A percentile compares a stretch with the other conserved stretches of the same genome.
These are phyloP conservation scores for Colletotrichum siamense DNA, from an alignment of 2,329 filamentous ascomycete species.

Conservation along the genomic window DNA sequence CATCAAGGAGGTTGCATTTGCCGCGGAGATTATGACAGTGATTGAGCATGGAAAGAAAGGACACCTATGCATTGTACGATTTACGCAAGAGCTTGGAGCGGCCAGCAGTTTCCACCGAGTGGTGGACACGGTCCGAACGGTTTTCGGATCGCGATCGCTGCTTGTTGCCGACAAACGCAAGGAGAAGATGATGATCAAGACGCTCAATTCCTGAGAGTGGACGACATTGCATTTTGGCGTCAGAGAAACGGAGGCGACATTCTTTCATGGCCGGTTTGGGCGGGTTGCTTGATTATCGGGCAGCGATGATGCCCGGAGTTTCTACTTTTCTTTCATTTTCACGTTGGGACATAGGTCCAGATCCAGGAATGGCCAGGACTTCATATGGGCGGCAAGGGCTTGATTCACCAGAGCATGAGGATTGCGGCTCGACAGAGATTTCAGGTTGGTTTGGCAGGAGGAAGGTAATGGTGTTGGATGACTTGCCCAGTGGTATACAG, in stretches of 20 bases:
- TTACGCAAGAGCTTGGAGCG: slow-evolving; percentile 91
- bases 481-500: neutral
- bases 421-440: neutral
- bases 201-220: slow-evolving; percentile 55
- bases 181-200: slow-evolving; percentile 77
- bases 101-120: slow-evolving; percentile 88
- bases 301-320: neutral
- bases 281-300: neutral
- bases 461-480: slow-evolving; percentile 13
- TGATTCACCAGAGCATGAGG: neutral
- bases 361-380: neutral
- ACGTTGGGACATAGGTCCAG: neutral
- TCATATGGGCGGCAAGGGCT: neutral
- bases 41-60: slow-evolving; percentile 83
- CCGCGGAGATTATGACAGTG: slow-evolving; percentile 85
- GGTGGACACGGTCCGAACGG: slow-evolving; percentile 74
- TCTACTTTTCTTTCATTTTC: slow-evolving; percentile 17
- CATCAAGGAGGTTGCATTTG: slow-evolving; percentile 88
- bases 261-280: neutral
- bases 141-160: slow-evolving; percentile 69
- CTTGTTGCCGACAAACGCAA: slow-evolving; percentile 72
- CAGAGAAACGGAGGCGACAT: slow-evolving; percentile 9
- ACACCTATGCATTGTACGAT: slow-evolving; percentile 79
- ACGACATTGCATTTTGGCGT: slow-evolving; percentile 18
- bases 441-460: neutral